Percentiles rank a stretch among this genome's conserved stretches.
These are phyloP conservation scores for Achlya hypogyna DNA, from an alignment of 352 stramenopile genomes.

Conservation along the genomic window DNA sequence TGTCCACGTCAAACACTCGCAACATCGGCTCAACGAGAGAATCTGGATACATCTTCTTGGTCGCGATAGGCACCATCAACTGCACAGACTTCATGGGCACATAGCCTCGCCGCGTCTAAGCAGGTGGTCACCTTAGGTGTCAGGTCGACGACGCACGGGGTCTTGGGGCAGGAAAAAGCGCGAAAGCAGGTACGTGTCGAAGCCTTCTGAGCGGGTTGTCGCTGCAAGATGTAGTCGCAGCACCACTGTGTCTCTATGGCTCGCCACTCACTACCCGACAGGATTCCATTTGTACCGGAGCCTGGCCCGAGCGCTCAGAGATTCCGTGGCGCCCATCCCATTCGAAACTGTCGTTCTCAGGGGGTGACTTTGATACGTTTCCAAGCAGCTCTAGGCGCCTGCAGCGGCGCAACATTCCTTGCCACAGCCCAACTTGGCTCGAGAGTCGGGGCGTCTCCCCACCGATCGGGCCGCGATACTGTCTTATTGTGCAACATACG, in stretches of 20 bases:
- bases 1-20: conserved; percentile 15
- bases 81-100: neutral
- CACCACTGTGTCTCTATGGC: neutral
- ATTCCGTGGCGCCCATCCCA: neutral
- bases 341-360: neutral
- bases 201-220: neutral
- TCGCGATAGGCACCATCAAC: too few relatives aligned
- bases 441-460: too few relatives aligned
- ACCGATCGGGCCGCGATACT: too few relatives aligned
- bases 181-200: conserved; percentile 9
- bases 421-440: too few relatives aligned
- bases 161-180: conserved; percentile 6
- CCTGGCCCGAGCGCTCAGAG: neutral
- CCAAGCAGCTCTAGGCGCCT: too few relatives aligned
- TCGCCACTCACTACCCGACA: neutral
- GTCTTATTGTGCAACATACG: too few relatives aligned
- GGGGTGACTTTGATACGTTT: too few relatives aligned
- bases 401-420: too few relatives aligned
- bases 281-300: neutral
- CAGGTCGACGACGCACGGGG: neutral
- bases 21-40: neutral
- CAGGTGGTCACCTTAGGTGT: neutral
- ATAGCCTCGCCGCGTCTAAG: neutral
- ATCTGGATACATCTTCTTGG: neutral
- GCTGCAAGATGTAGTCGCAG: conserved; percentile 6